Evolutionary conservation across 441 rosid genomes (phyloP), one percentile per base, ranked within the genome.

Genomic region (Eruca vesicaria): DNA sequence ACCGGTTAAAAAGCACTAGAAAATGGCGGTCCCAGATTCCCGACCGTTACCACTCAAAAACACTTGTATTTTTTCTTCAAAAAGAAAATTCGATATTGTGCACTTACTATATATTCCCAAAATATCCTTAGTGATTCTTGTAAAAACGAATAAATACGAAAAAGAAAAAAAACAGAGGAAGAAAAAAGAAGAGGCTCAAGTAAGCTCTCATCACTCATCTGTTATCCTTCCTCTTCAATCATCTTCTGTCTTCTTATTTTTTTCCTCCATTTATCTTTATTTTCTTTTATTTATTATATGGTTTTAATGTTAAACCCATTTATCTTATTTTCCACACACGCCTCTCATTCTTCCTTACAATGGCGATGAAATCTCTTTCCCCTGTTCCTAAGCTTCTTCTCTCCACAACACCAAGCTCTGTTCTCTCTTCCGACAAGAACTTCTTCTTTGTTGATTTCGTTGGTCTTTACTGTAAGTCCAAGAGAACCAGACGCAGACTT

Each of bases 381-480:
- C 82, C 91, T 77, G 64, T 86, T 69, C 88, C 92, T 67, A 87
- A 83, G 50, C 78, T 80, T 56, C 78, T 80, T 62, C 82, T 86
- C 72, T 78, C 82, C 18, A 66, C 85, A 7, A 86, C 79, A 69
- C 85, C 87, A n/a, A 78, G 83, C 76, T 84, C 90, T 19, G 80
- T 81, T 35, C 85, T 83, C 55, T 69, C 83, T 23, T 79, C 86
- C 7, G 73, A 76, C 53, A 83, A 58, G 56, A 73, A 77, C 33
- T 77, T 80, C 68, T 81, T 89, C 61, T 80, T 81, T 81, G 90
- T 85, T 32, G 99, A 95, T 80, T 96, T 96, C 78, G 85, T 86
- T 21, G 97, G 97, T 2, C 78, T 89, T 2, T 81, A 76, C 58
- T 83, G 88, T 31, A 76, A 90, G 78, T 86, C 97, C 21, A 90